Percentiles rank a stretch among this genome's conserved stretches.
Evolutionary conservation across 2,329 filamentous ascomycete species (phyloP).

Genomic region (Aspergillus candidus): DNA sequence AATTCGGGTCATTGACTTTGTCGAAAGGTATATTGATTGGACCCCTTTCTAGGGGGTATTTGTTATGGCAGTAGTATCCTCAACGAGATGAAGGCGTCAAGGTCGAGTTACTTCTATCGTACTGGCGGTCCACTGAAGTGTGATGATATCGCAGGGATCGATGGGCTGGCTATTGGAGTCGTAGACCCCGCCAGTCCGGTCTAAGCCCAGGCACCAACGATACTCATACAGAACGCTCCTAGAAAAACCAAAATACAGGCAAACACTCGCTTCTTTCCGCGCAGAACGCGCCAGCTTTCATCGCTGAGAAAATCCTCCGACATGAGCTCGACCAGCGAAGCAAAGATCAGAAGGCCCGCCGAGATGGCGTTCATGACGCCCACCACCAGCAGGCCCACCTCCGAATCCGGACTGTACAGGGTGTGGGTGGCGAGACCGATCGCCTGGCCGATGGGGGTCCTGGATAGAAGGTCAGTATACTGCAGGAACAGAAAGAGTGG

Average conservation of each 20-base stretch:
- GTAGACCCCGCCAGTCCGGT: not conserved
- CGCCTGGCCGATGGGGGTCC: constrained; percentile 70
- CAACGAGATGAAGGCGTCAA: no score
- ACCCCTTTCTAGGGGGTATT: no score
- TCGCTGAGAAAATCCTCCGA: constrained; percentile 73
- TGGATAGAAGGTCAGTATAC: constrained; percentile 27
- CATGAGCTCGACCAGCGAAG: constrained; percentile 69
- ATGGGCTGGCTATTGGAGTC: no score
- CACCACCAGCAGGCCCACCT: constrained; percentile 67
- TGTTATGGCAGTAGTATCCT: no score
- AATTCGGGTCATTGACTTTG: no score
- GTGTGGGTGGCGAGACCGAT: constrained; percentile 70
- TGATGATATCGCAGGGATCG: no score
- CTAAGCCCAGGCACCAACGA: constrained; percentile 67
- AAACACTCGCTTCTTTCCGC: constrained; percentile 54
- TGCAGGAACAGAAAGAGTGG: not conserved
- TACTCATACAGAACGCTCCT: constrained; percentile 63
- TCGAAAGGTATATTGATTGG: no score
- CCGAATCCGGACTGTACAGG: constrained; percentile 67
- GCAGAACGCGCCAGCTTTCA: constrained; percentile 63
- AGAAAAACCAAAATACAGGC: constrained; percentile 59
- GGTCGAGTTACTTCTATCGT: no score
- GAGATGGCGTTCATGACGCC: constrained; percentile 79
- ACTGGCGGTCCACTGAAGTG: no score
- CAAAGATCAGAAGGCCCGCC: constrained; percentile 68